Evolutionary conservation across 2,329 filamentous ascomycete species (phyloP).

Genomic region (Fusarium algeriense): DNA sequence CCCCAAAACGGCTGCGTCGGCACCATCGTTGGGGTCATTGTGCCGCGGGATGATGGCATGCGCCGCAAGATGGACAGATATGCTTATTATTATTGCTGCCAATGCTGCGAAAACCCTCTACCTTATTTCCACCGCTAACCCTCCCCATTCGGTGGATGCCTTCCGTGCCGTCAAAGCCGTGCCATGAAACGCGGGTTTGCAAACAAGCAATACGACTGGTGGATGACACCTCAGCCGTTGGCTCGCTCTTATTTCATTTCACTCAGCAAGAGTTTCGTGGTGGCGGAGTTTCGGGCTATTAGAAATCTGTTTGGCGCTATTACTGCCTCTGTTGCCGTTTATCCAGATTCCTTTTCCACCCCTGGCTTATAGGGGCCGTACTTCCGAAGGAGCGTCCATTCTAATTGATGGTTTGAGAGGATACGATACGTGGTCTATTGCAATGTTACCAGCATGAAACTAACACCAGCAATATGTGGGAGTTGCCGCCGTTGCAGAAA

Average conservation of each 20-base stretch:
- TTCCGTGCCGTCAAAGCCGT: conserved; percentile 35
- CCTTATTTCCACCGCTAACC: conserved; percentile 10
- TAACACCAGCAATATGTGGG: conserved; percentile 9
- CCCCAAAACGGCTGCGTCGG: conserved; percentile 47
- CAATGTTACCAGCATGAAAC: background rate
- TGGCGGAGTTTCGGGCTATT: conserved; percentile 39
- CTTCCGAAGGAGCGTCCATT: conserved; percentile 13
- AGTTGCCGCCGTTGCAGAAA: background rate
- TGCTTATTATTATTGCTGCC: conserved; percentile 44
- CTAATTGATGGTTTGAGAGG: background rate
- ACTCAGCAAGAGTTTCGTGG: conserved; percentile 21
- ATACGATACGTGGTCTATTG: conserved; percentile 5
- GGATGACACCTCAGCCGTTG: conserved; percentile 6
- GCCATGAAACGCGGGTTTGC: conserved; percentile 31
- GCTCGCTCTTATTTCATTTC: conserved; percentile 6
- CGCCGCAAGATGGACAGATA: conserved; percentile 47
- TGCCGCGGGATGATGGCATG: conserved; percentile 47
- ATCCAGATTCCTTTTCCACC: conserved; percentile 41
- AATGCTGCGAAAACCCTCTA: conserved; percentile 17
- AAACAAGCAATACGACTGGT: conserved; percentile 21
- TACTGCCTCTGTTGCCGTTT: conserved; percentile 40
- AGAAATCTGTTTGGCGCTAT: conserved; percentile 38
- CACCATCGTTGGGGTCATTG: conserved; percentile 44
- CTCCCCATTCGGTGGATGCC: background rate
- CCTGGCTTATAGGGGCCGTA: conserved; percentile 29